Evolutionary conservation across 495 filamentous ascomycete genomes (phyloP).

Genomic region (Aspergillus haitiensis): DNA sequence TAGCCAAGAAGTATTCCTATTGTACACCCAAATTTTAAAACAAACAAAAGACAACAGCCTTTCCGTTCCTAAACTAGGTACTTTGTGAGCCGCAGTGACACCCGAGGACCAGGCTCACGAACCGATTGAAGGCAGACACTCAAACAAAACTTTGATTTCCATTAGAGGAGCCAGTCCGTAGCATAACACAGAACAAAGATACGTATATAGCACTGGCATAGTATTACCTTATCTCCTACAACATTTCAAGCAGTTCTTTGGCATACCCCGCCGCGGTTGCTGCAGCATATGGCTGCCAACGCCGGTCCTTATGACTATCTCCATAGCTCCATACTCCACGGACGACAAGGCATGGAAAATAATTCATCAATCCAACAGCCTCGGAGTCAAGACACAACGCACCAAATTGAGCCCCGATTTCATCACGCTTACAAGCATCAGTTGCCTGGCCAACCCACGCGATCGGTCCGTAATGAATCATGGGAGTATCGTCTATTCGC

Average conservation of each 20-base stretch:
- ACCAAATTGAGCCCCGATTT: not conserved
- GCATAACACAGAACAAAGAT: too few relatives aligned
- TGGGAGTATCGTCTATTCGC: not conserved
- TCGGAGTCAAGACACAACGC: not conserved
- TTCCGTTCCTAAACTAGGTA: too few relatives aligned
- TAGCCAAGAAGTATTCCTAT: too few relatives aligned
- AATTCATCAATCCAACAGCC: not conserved
- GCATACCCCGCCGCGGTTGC: not conserved
- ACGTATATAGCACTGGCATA: too few relatives aligned
- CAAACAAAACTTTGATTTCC: too few relatives aligned
- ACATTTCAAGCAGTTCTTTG: not conserved
- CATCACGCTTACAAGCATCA: not conserved
- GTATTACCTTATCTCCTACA: not conserved
- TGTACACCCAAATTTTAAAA: too few relatives aligned
- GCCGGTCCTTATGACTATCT: slow-evolving; percentile 4
- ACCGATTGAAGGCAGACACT: too few relatives aligned
- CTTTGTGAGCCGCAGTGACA: too few relatives aligned
- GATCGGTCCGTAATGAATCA: not conserved
- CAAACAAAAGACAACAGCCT: too few relatives aligned
- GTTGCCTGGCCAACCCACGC: not conserved
- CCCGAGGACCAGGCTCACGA: too few relatives aligned
- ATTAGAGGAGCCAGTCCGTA: too few relatives aligned
- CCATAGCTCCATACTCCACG: slow-evolving; percentile 8
- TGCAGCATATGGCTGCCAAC: slow-evolving; percentile 2
- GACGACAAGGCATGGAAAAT: slow-evolving; percentile 7